phyloP scores from a whole-genome alignment of 2,329 filamentous ascomycete species.

The Sclerotinia borealis region DNA sequence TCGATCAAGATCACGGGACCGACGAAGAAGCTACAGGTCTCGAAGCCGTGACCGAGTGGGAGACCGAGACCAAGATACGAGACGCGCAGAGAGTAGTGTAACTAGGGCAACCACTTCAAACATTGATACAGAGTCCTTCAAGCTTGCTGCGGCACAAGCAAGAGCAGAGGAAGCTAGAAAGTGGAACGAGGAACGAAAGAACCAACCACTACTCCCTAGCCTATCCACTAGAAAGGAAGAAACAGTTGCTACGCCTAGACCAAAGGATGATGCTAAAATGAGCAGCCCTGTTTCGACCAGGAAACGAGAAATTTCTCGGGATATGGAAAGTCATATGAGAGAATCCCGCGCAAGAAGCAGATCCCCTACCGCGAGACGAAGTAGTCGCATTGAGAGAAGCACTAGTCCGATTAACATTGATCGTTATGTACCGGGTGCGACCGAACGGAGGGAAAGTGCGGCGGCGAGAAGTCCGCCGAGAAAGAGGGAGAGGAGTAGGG shows the following conservation, averaged over 20 bases:
- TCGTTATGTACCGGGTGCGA: constrained; percentile 31
- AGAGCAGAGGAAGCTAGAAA: constrained; percentile 59
- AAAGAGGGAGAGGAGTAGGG: constrained; percentile 26
- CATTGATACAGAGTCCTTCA: constrained; percentile 35
- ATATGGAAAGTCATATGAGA: constrained; percentile 26
- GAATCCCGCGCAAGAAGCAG: constrained; percentile 31
- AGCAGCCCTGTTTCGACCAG: constrained; percentile 24
- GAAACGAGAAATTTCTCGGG: constrained; percentile 30
- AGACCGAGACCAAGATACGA: constrained; percentile 19
- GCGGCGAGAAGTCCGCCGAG: constrained; percentile 16
- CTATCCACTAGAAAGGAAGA: constrained; percentile 19
- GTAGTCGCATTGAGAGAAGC: constrained; percentile 29
- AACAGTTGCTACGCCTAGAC: constrained; percentile 14
- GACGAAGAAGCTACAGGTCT: constrained; percentile 24
- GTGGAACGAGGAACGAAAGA: constrained; percentile 54
- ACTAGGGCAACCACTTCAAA: constrained; percentile 12
- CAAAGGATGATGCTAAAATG: constrained; percentile 18
- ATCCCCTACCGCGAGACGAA: constrained; percentile 24
- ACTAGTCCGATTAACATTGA: constrained; percentile 32
- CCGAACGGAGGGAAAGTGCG: constrained; percentile 24
- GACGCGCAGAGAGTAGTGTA: constrained; percentile 14
- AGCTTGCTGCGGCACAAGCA: constrained; percentile 55
- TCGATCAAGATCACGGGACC: constrained; percentile 19
- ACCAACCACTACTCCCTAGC: constrained; percentile 47
- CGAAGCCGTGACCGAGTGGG: constrained; percentile 22